Base-by-base conservation (phyloP, 257 asterid species). In the Plantago elongata region DNA sequence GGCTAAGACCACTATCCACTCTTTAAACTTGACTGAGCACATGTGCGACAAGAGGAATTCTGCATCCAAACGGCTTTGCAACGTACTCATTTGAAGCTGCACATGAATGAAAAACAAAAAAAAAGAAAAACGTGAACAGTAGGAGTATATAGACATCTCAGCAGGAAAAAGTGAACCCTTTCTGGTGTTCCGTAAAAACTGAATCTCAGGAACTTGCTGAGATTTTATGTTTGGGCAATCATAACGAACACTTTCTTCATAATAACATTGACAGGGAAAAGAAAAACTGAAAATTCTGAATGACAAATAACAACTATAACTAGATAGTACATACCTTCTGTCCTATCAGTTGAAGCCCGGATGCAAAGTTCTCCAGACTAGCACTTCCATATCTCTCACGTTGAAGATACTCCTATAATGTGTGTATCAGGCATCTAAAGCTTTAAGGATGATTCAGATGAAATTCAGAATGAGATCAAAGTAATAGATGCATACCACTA, bases 11-110 rank as follows among this genome's bases (percentile, higher is more conserved):
- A 93, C 99, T 60, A 89, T 84, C 99, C 99, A 93, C 79, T 93
- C 97, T 79, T 93, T 85, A 78, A 93, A 93, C 74, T 93, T 93
- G 69, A 93, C 97, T 4, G 97, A 89, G 76, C 99, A 93, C 99
- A 93, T 93, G 68, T 93, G 95, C 13, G 99, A 75, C 83, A 93
- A 63, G 51, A 93, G 96, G 75, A 93, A 93, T 71, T 93, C 99
- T 51, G 97, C 99, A 61, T 93, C 99, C 75, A 93, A 75, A 63
- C 97, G 91, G 76, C 87, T 89, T 80, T 93, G 99, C 79, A 93
- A 58, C 40, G 85, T 80, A 62, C 81, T 95, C 99, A 93, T 93
- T 77, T 89, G 88, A 63, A 93, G 96, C 99, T 93, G 77, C 73
- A 74, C 38, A 58, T 15, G 27, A 22, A 22, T 22, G 27, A 22